phyloP scores from a whole-genome alignment of 352 stramenopile genomes.

The Phytophthora foliorum region DNA sequence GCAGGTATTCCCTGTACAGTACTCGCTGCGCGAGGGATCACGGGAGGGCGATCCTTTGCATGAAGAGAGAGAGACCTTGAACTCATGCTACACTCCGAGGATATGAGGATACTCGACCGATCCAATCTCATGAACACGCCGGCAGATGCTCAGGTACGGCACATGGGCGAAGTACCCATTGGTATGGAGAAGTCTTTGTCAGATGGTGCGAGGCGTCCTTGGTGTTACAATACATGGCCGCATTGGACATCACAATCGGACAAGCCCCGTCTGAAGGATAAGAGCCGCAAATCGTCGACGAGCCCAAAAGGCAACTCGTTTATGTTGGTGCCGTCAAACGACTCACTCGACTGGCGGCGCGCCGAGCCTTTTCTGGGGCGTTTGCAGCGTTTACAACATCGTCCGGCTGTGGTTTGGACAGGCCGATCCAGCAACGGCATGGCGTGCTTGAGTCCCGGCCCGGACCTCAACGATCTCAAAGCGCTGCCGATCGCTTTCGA shows the following conservation, averaged over 20 bases:
- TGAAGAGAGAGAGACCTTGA: slow-evolving; percentile 7
- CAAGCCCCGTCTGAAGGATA: slow-evolving; percentile 23
- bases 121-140: neutral
- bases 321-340: slow-evolving; percentile 33
- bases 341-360: slow-evolving; percentile 21
- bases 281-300: slow-evolving; percentile 29
- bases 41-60: slow-evolving; percentile 13
- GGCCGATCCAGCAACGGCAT: slow-evolving; percentile 22
- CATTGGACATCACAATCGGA: slow-evolving; percentile 19
- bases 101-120: too few species aligned
- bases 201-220: slow-evolving; percentile 14
- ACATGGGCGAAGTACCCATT: slow-evolving; percentile 2
- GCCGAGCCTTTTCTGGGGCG: slow-evolving; percentile 29
- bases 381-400: slow-evolving; percentile 24
- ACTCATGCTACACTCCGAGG: too few species aligned
- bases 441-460: slow-evolving; percentile 28
- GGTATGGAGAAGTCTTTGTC: slow-evolving; percentile 25
- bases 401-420: slow-evolving; percentile 36
- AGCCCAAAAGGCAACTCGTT: slow-evolving; percentile 12
- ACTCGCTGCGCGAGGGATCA: neutral
- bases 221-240: too few species aligned
- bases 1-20: slow-evolving; percentile 15
- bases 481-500: slow-evolving; percentile 8
- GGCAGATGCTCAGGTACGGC: neutral
- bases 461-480: slow-evolving; percentile 28